Evolutionary conservation across 345 rosid genomes (phyloP), one percentile per base, ranked within the genome.

Genomic region (Psidium guajava): DNA sequence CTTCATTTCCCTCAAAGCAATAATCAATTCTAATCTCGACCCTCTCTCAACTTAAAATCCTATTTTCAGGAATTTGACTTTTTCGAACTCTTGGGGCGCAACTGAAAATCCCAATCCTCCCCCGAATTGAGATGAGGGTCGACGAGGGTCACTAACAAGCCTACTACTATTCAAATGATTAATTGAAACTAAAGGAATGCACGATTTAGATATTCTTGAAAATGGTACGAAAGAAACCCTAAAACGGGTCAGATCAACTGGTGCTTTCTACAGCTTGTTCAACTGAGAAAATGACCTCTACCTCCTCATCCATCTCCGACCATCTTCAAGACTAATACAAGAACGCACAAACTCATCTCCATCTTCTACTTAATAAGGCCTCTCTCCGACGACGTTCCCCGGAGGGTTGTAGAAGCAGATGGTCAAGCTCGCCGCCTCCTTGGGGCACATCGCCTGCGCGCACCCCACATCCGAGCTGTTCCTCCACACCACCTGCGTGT

Each of bases 381-480:
- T 91, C 87, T 96, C 95, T 21, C 99, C 99, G 49, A 91, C 84
- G 75, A 86, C 10, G 84, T 95, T 96, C 2, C 99, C 99, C 16
- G 98, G 98, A 69, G 99, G 99, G 87, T 93, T 87, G 64, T 94
- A 95, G 84, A 94, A 93, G 85, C 99, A 96, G 22, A 96, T 85
- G 16, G 99, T 95, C 82, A 95, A 86, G 84, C 90, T 92, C 21
- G 91, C 88, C 85, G 87, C 88, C 47, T 89, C 92, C 59, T 92
- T 91, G 1, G 74, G 54, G 84, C 99, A 95, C 56, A 87, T 86
- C 61, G 92, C 96, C 83, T 94, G 94, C 5, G 92, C 93, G 84
- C 99, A 96, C 2, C 99, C 98, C 61, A 95, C 51, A 85, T 92
- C 96, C 85, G 82, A 44, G 5, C 96, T 93, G 83, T 93, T 91